Evolutionary conservation across 1,284 basidiomycete species (phyloP), one percentile per base, ranked within the genome.

Genomic region (Leccinum griseonigrum): DNA sequence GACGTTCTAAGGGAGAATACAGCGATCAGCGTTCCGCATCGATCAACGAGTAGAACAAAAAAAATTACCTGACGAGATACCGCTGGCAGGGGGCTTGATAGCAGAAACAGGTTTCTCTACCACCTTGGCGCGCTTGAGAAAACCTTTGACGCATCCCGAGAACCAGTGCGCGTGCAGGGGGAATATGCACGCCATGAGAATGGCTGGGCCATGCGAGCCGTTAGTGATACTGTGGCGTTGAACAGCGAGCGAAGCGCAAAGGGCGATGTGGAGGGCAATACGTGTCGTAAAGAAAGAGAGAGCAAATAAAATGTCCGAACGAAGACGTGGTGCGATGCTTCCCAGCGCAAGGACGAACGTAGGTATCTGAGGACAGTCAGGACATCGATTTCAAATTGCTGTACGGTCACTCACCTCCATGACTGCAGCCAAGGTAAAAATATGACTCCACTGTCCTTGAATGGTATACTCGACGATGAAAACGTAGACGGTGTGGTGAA

Each of bases 121-220:
- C 3, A 28, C 8, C 53, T 66, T 65, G 10, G 71, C 69, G 9
- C 81, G 75, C 63, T 76, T 77, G 50, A 82, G 56, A 64, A 85
- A 83, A 0, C 85, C 83, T 57, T 73, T 76, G 50, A 87, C 54
- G 57, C 83, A 85, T 10, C 80, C 81, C 5, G 67, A 63, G 74
- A 86, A 86, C 85, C 85, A 87, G 36, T 74, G 69, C 2, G 75
- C 77, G 64, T 87, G 85, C 57, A 87, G 71, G 2, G 79, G 77
- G 34, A 84, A 76, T n/a, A 84, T 79, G 54, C 74, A 65, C 3
- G 69, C 64, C 57, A 85, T 74, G 58, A 84, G 69, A 22, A 72
- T 60, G 0, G 75, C 70, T 1, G 84, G 83, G 1, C 79, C 66
- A 54, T 71, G 74, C 1, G 78, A 78, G 14, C 75, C 77, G 5